These are phyloP conservation scores for Cryptococcus sp. DNA, from an alignment of 1,284 basidiomycete genomes.

Conservation along the genomic window DNA sequence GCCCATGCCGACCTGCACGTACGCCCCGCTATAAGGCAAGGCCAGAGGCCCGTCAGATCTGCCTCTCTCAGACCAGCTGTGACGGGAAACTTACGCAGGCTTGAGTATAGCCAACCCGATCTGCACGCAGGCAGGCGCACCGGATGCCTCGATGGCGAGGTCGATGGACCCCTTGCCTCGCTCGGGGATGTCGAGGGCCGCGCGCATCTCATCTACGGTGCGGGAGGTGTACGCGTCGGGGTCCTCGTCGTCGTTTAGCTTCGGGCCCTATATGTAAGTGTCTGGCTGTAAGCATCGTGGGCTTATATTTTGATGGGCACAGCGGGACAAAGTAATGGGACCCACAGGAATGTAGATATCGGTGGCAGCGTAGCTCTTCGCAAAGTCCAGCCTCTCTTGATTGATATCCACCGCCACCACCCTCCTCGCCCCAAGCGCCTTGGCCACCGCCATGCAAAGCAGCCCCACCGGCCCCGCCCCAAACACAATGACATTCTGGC, in stretches of 20 bases:
- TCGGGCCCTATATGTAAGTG: conserved; percentile 51
- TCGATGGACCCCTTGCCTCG: conserved; percentile 55
- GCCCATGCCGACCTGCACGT: conserved; percentile 51
- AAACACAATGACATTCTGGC: conserved; percentile 73
- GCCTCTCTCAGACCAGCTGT: not conserved
- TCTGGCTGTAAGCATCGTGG: not conserved
- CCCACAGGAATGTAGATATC: conserved; percentile 66
- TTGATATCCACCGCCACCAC: conserved; percentile 83
- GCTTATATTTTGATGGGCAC: not conserved
- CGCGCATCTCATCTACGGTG: conserved; percentile 50
- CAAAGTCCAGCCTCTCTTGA: conserved; percentile 76
- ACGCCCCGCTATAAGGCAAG: conserved; percentile 34
- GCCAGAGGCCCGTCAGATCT: not conserved
- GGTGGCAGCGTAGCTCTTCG: conserved; percentile 80
- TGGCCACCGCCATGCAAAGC: conserved; percentile 89
- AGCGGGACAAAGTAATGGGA: not conserved
- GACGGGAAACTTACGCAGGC: conserved; percentile 52
- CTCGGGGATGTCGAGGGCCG: conserved; percentile 51
- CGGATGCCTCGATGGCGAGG: conserved; percentile 60
- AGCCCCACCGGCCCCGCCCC: conserved; percentile 86
- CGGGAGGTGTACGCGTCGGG: conserved; percentile 63
- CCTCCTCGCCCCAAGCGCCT: conserved; percentile 76
- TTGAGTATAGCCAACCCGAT: conserved; percentile 59
- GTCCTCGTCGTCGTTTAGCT: conserved; percentile 63
- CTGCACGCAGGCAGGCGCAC: conserved; percentile 62